Evolutionary conservation across 805 yeast genomes (phyloP).

Genomic region (Ogataea salicorniae): DNA sequence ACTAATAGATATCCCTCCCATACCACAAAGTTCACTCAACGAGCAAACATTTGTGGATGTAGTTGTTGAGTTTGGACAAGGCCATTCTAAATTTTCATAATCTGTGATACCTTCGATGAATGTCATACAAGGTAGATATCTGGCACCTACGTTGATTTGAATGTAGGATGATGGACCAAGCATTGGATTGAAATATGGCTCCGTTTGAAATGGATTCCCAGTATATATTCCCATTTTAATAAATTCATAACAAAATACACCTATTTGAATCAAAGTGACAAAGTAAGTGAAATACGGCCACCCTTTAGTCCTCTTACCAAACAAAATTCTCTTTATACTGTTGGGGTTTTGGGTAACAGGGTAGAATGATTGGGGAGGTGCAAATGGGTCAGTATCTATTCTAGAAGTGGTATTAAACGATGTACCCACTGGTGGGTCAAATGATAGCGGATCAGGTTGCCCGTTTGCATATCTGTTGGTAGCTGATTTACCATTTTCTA

Average conservation of each 20-base stretch:
- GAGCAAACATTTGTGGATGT: constrained; percentile 50
- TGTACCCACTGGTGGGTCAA: too few species aligned
- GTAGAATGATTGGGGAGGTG: background rate
- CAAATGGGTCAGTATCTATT: background rate
- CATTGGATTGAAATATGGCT: constrained; percentile 76
- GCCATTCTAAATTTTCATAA: constrained; percentile 42
- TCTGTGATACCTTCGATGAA: constrained; percentile 45
- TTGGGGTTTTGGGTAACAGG: background rate
- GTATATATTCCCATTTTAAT: constrained; percentile 52
- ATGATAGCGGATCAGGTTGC: too few species aligned
- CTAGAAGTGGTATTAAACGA: background rate
- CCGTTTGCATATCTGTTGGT: too few species aligned
- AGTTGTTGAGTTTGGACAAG: constrained; percentile 66
- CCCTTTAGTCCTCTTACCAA: constrained; percentile 15
- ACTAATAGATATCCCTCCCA: constrained; percentile 40
- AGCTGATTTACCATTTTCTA: too few species aligned
- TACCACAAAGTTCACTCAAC: constrained; percentile 55
- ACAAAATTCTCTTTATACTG: constrained; percentile 1
- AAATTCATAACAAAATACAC: constrained; percentile 59
- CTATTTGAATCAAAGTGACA: constrained; percentile 42
- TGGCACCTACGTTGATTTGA: constrained; percentile 63
- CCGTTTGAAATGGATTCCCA: constrained; percentile 59
- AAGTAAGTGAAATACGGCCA: constrained; percentile 29
- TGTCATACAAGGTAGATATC: constrained; percentile 70
- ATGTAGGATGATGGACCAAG: constrained; percentile 68